Evolutionary conservation across 2,329 filamentous ascomycete genomes (phyloP).

Genomic region (Cercospora sojina): DNA sequence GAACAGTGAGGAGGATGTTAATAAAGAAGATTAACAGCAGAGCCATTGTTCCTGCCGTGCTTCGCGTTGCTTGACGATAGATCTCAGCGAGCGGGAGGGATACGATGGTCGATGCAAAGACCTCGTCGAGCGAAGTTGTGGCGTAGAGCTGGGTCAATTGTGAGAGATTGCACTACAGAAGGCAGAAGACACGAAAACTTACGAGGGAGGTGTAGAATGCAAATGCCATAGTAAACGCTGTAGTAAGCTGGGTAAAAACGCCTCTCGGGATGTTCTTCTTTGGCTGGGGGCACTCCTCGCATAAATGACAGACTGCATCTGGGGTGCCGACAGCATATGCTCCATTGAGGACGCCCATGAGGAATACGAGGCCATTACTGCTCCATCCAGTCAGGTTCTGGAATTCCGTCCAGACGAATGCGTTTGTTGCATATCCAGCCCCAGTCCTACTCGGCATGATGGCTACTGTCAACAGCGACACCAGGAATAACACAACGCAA

Average conservation of each 20-base stretch:
- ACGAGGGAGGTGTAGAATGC: constrained; percentile 39
- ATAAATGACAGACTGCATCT: constrained; percentile 62
- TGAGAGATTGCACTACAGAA: not conserved
- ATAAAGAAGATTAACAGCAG: constrained; percentile 51
- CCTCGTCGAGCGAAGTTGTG: constrained; percentile 57
- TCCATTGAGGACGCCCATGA: constrained; percentile 64
- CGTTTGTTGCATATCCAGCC: constrained; percentile 41
- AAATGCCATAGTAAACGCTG: constrained; percentile 55
- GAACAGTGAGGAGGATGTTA: constrained; percentile 52
- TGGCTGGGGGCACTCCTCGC: constrained; percentile 61
- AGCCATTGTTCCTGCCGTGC: constrained; percentile 43
- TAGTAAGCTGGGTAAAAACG: constrained; percentile 52
- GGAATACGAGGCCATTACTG: constrained; percentile 59
- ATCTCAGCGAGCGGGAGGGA: constrained; percentile 63
- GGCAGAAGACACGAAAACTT: constrained; percentile 7
- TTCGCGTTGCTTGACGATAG: constrained; percentile 54
- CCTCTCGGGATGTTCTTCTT: constrained; percentile 55
- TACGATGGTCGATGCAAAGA: constrained; percentile 46
- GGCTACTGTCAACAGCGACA: constrained; percentile 57
- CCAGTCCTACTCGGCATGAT: constrained; percentile 54
- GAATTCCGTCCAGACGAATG: constrained; percentile 46
- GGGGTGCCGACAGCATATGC: constrained; percentile 63
- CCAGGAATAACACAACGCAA: constrained; percentile 53
- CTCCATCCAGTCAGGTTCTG: constrained; percentile 45
- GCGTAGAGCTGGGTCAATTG: constrained; percentile 50